Evolutionary conservation across 805 yeast species (phyloP), one percentile per base, ranked within the genome.

Genomic region (Yarrowia sp.): DNA sequence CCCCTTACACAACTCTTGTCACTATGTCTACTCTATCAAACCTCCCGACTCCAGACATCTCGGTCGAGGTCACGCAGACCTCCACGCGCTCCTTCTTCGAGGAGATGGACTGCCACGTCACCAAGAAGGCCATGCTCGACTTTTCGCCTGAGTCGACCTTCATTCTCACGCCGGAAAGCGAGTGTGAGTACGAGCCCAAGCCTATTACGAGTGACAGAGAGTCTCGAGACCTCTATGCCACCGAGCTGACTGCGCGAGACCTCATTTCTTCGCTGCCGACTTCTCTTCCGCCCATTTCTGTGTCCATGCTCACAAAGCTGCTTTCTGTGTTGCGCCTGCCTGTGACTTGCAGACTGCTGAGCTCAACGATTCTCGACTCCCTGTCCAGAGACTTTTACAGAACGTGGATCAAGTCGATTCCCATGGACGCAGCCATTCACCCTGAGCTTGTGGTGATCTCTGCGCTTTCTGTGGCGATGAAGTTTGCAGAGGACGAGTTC

Each of bases 401-500:
- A 1, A 21, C 22, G 9, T 65, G 67, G 67, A 56, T 65, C 31
- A 19, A 32, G 8, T 46, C 63, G 7, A 35, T 64, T 12, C 66
- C 66, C 14, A 42, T 35, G 25, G 63, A 63, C 13, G 61, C 55
- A 0, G 56, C 51, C 4, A 51, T 53, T 13, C 59, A 64, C 19
- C 66, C 67, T 1, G 66, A 64, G 24, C 25, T 63, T 5, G 63
- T 65, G 14, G 59, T 65, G 1, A 38, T 63, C 10, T 65, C 65
- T 2, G 21, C 64, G 2, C 39, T 64, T 7, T 44, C 63, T 7
- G 58, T 65, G 16, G 24, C 65, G 18, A 47, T 53, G 62, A 65
- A 64, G 55, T 65, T 64, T 59, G 35, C 62, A 24, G 63, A 64
- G 16, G 66, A 65, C 35, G 46, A 46, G 36, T 55, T 36, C n/a